A percentile compares a stretch with the other conserved stretches of the same genome.
Evolutionary conservation across 2,329 filamentous ascomycete genomes (phyloP).

Genomic region (Hypoxylon sp.): DNA sequence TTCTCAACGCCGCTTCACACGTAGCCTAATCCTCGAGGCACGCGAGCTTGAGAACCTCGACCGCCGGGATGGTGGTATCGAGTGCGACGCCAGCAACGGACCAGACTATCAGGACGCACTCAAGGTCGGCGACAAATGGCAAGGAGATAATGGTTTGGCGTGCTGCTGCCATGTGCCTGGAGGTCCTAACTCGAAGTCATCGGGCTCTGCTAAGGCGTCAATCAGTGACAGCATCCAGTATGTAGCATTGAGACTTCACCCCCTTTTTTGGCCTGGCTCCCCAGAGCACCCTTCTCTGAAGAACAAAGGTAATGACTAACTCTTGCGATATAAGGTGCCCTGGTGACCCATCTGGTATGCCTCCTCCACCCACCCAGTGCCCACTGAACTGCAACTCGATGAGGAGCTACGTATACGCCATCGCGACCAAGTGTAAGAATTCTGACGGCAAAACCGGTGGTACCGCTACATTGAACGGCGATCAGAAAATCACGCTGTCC

Average conservation of each 20-base stretch:
- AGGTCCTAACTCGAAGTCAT: conserved; percentile 13
- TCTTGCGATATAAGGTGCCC: conserved; percentile 12
- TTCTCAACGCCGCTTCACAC: conserved; percentile 6
- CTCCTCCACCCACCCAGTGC: conserved; percentile 16
- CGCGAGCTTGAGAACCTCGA: conserved; percentile 2
- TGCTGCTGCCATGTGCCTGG: conserved; percentile 33
- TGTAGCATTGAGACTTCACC: background rate
- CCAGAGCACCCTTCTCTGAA: no score
- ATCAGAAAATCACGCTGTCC: conserved; percentile 9
- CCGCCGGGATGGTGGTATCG: conserved; percentile 9
- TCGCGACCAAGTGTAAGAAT: conserved; percentile 32
- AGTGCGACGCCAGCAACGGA: conserved; percentile 20
- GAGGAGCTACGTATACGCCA: conserved; percentile 31
- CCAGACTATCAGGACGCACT: conserved; percentile 27
- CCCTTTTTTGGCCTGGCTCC: background rate
- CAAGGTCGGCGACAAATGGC: conserved; percentile 29
- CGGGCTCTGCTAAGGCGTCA: conserved; percentile 25
- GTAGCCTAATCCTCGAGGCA: conserved; percentile 19
- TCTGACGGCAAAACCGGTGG: conserved; percentile 28
- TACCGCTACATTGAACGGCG: background rate
- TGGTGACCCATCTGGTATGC: conserved; percentile 20
- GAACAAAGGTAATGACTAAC: background rate
- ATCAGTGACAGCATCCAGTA: conserved; percentile 27
- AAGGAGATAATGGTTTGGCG: conserved; percentile 19
- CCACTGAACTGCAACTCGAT: conserved; percentile 31